Base-by-base conservation (phyloP, 805 yeast species). In the Wickerhamiella hasegawae region DNA sequence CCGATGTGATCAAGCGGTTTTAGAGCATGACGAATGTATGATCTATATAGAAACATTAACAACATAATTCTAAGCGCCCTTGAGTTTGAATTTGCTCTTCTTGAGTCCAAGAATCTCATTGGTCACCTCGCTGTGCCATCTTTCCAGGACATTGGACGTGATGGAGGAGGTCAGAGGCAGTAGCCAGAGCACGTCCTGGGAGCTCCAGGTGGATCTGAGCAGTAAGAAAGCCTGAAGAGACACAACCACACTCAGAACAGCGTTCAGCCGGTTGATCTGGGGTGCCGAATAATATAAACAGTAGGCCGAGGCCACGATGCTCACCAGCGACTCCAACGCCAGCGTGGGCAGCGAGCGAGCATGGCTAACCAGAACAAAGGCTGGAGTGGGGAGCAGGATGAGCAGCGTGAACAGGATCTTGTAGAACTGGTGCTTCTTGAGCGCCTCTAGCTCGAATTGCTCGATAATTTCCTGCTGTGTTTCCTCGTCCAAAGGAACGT, bases 1-100 rank as follows among this genome's bases (percentile, higher is more conserved):
- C 74, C 41, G 97, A 90, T 59, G 72, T 90, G 44, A 63, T 90
- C 49, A 62, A 62, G 47, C 58, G 73, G 42, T 48, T 69, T n/a
- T n/a, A n/a, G n/a, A n/a, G 25, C 65, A 57, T 18, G 5, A 26
- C 24, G 24, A 22, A 11, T 22, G 11, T 8, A 11, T 11, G 8
- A 8, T 11, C 24, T 22, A 22, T 22, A 11, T 22, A 8, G 8
- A 9, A 22, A 8, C 8, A 11, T 22, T 22, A 8, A 22, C 11
- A 22, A 22, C 10, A 22, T 9, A 9, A 22, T 22, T 11, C 24
- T 22, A 8, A 8, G 10, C 24, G 24, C 24, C 11, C 11, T 22
- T 9, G 24, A 22, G 24, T 22, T 45, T 45, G 42, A 54, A 55
- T 22, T 42, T 41, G 15, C 29, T 18, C 2, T 21, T 25, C 17